Evolutionary conservation across 225 moss, liverwort and hornwort species (phyloP), one percentile per base, ranked within the genome.

Genomic region (Anthoceros angustus): DNA sequence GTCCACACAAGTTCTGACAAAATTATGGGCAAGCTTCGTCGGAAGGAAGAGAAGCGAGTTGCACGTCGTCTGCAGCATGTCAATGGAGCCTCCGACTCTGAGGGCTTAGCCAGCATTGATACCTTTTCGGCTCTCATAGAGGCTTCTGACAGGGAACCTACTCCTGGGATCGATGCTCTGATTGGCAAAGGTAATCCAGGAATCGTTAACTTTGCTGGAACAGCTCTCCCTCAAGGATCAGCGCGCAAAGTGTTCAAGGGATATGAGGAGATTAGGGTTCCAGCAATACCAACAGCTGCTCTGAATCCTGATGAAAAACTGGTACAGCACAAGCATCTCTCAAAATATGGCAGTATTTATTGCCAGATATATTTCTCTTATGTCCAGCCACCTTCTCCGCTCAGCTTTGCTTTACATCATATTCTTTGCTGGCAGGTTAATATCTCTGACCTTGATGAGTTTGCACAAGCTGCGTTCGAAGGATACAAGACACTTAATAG

Each of bases 231-330:
- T 43, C 72, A 75, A 73, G 98, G 98, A 40, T 89, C 92, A 39
- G 62, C 76, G 66, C 92, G 92, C 48, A 92, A 83, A 76, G 77
- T 77, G 43, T 80, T 81, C 64, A 92, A 98, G 63, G 87, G 98
- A 40, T 98, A 98, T 67, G 98, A 98, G 79, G 98, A 98, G 76
- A 91, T 98, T n/a, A 82, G 74, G 74, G 85, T 98, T 60, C 98
- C 98, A 70, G 92, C 98, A 62, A 87, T 77, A 49, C 82, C 92
- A 18, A 85, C 80, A 64, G 85, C 98, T 75, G 68, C 67, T 42
- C 63, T 89, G 62, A 84, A 81, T 67, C 74, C 80, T 39, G 81
- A 89, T 67, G 98, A 98, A 77, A 88, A 77, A 77, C 69, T 98
- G 86, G 95, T 95, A 79, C 61, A 64, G 41, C 45, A 2, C 24